Conservation (phyloP, 768 basidiomycete species). For the Lyophyllum atratum region DNA sequence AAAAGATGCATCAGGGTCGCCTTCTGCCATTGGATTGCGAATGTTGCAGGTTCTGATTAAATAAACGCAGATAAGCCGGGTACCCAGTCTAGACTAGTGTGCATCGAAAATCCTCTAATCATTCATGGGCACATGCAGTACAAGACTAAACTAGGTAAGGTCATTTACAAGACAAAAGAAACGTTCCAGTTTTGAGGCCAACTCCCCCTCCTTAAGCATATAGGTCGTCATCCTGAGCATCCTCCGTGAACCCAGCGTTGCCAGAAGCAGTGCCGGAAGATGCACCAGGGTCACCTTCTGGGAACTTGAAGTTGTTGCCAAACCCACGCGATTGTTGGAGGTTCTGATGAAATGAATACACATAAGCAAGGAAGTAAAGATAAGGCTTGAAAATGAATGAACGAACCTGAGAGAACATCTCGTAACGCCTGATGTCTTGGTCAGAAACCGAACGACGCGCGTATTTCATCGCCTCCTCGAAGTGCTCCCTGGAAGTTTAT, state of each 20-base stretch:
- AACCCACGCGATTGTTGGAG: conserved; percentile 90
- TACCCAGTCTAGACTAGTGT: no score
- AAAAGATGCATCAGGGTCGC: no score
- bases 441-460: conserved; percentile 97
- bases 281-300: conserved; percentile 59
- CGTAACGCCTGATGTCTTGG: conserved; percentile 95
- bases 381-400: conserved; percentile 6
- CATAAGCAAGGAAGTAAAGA: conserved; percentile 6
- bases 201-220: conserved; percentile 61
- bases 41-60: no score
- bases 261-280: conserved; percentile 46
- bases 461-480: conserved; percentile 98
- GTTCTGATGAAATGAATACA: conserved; percentile 50
- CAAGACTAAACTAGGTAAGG: not conserved
- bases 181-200: conserved; percentile 5
- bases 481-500: conserved; percentile 68
- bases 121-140: not conserved
- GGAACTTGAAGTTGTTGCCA: conserved; percentile 98
- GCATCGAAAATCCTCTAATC: conserved; percentile 9
- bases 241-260: conserved; percentile 83
- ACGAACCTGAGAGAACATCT: conserved; percentile 91
- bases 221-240: conserved; percentile 86
- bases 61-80: no score
- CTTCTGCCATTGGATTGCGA: no score
- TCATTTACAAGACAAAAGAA: not conserved